phyloP scores from a whole-genome alignment of 139 green algal genomes.

The Marvania coccoides region DNA sequence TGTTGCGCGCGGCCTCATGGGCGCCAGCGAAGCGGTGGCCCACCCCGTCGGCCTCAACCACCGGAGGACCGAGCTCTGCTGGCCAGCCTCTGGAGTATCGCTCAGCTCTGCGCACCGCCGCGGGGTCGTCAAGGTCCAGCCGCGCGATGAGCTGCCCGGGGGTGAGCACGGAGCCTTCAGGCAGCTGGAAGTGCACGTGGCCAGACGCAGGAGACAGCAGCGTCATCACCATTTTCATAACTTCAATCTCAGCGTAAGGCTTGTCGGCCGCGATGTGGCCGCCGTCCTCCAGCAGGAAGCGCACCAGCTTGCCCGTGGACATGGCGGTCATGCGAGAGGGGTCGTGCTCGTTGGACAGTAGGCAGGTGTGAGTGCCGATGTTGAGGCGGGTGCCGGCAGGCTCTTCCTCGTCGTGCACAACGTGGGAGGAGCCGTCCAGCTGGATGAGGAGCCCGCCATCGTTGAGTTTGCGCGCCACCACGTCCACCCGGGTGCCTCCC shows the following conservation, averaged over 20 bases:
- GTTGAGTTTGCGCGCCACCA: conserved; percentile 71
- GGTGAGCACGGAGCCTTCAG: conserved; percentile 65
- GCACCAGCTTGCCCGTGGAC: conserved; percentile 75
- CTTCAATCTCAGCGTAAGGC: conserved; percentile 79
- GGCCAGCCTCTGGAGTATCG: conserved; percentile 56
- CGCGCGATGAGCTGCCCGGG: conserved; percentile 72
- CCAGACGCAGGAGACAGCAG: conserved; percentile 67
- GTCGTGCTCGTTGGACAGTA: conserved; percentile 74
- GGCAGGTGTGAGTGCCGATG: conserved; percentile 81
- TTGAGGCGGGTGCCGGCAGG: conserved; percentile 79
- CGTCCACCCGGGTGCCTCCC: conserved; percentile 62
- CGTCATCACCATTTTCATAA: conserved; percentile 95
- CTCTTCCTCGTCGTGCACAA: conserved; percentile 92
- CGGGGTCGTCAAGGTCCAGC: conserved; percentile 67
- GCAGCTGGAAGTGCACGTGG: conserved; percentile 52
- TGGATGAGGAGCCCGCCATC: conserved; percentile 90
- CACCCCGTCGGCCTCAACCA: conserved; percentile 38
- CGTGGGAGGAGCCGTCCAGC: conserved; percentile 83
- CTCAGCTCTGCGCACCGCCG: conserved; percentile 37
- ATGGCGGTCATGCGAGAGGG: conserved; percentile 30
- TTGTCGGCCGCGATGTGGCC: conserved; percentile 50
- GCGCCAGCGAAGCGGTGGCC: conserved; percentile 48
- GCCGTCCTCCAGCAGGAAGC: conserved; percentile 69
- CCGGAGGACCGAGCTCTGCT: conserved; percentile 65
- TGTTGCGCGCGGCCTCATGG: conserved; percentile 38